Base-by-base conservation (phyloP, 805 yeast species). In the Hanseniaspora singularis region DNA sequence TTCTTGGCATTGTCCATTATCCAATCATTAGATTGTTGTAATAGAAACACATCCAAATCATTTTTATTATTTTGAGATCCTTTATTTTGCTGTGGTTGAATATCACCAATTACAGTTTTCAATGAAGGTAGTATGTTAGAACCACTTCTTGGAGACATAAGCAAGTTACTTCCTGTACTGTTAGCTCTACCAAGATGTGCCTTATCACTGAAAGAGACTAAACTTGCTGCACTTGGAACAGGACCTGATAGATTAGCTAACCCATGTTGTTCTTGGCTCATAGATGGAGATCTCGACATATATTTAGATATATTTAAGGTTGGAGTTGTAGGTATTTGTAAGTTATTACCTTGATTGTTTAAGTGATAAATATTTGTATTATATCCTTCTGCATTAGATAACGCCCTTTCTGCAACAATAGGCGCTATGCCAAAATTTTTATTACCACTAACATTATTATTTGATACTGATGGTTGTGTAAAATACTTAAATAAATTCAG, bases 1-100 rank as follows among this genome's bases (percentile, higher is more conserved):
- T 37, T 44, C n/a, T 44, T 44, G 2, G 31, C 30, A 38, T 78
- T 84, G 27, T 77, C 79, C 57, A 84, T 87, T 58, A 79, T 72
- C 95, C 94, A 85, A 26, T 86, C 88, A 28, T 79, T 76, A 23
- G 87, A 81, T 54, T 83, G 92, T 60, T 81, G 86, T 58, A 81
- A 86, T 63, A 82, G 77, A 53, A 82, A 81, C 16, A 69, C 69
- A 54, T 80, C 78, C 55, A 77, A 42, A 22, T 54, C 61, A 11
- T 40, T 39, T 22, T 38, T 40, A 9, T 54, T 51, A 37, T 52
- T 45, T 16, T 52, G 53, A n/a, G 12, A 10, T 15, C 22, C 19
- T 38, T 34, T 33, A 26, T 37, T 40, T 14, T 45, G 37, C 22
- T 46, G 48, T 19, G 37, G 44, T 46, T n/a, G 37, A 5, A 32